phyloP scores from a whole-genome alignment of 306 rosid genomes.

The Corylus americana region DNA sequence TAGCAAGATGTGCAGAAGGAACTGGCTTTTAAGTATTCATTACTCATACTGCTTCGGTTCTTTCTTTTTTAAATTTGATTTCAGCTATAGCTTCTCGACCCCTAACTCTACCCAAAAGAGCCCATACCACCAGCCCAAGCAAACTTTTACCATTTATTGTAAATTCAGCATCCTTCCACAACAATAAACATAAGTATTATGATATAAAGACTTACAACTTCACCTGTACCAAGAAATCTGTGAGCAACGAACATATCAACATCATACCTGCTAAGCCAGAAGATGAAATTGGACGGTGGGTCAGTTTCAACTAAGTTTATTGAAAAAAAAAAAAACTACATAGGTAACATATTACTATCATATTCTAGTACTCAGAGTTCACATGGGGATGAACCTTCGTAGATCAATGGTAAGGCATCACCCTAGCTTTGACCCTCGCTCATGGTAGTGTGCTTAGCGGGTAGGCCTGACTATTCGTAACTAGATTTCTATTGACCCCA shows the following conservation, averaged over 20 bases:
- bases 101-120: neutral
- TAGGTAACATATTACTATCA: too few species aligned
- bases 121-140: neutral
- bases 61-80: neutral
- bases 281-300: neutral
- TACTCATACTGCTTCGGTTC: neutral
- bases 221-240: conserved; percentile 66
- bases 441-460: too few species aligned
- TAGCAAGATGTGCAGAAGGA: neutral
- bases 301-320: neutral
- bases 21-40: neutral
- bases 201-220: conserved; percentile 68
- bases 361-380: neutral
- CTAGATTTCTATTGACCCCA: neutral
- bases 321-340: too few species aligned
- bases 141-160: neutral
- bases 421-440: too few species aligned
- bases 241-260: conserved; percentile 73
- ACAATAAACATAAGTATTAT: neutral
- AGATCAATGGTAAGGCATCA: too few species aligned
- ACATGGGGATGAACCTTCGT: too few species aligned
- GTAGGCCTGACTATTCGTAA: too few species aligned
- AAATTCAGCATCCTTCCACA: conserved; percentile 16
- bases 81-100: neutral
- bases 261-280: conserved; percentile 77